Conservation (phyloP, 441 rosid species). For the Flueggea neowawraea region DNA sequence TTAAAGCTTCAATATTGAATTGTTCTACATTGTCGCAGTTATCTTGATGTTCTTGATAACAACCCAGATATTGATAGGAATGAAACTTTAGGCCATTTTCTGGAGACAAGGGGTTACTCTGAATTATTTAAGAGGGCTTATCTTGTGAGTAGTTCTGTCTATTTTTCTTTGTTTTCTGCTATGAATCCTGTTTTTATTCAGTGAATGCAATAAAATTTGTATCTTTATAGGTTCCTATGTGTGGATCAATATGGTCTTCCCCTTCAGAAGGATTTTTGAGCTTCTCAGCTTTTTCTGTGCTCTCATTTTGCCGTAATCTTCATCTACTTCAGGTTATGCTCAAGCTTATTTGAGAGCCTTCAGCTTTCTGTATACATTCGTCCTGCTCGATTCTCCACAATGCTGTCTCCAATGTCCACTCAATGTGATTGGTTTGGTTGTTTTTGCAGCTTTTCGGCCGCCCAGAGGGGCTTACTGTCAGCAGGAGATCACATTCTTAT, state of each 20-base stretch:
- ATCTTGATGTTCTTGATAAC: conserved; percentile 59
- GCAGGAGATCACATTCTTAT: conserved; percentile 59
- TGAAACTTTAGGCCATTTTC: conserved; percentile 70
- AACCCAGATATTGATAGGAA: conserved; percentile 57
- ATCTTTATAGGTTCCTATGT: conserved; percentile 53
- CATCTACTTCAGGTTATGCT: conserved; percentile 74
- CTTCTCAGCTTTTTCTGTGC: conserved; percentile 83
- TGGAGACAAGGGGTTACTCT: conserved; percentile 63
- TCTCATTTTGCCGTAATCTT: conserved; percentile 89
- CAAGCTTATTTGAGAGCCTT: background rate
- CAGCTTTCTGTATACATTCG: too few relatives aligned
- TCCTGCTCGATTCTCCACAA: too few relatives aligned
- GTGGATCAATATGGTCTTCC: conserved; percentile 94
- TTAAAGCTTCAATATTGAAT: too few relatives aligned
- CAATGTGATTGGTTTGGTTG: too few relatives aligned
- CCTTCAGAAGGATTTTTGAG: conserved; percentile 69
- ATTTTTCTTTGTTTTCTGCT: too few relatives aligned
- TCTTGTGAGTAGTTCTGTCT: conserved; percentile 44
- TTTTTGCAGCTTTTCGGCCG: conserved; percentile 65
- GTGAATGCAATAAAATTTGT: background rate
- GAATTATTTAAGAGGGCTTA: conserved; percentile 81
- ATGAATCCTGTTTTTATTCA: too few relatives aligned
- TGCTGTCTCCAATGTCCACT: too few relatives aligned
- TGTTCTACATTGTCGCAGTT: conserved; percentile 23
- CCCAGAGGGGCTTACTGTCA: conserved; percentile 87